Conservation (phyloP, 129 eudicot genomes). For the Apium graveolens region DNA sequence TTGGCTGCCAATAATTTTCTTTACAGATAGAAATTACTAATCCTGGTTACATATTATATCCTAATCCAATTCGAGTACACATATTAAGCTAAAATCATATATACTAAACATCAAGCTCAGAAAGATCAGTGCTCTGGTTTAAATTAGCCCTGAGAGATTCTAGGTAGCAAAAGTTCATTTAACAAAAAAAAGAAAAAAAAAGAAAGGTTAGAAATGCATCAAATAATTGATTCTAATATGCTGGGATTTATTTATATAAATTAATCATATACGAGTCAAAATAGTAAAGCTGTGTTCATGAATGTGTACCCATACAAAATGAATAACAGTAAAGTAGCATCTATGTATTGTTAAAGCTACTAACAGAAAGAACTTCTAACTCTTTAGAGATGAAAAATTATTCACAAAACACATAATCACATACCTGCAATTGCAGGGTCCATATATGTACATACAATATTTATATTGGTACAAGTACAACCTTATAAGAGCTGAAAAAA, state of each 20-base stretch:
- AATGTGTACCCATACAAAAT: not conserved
- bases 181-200: too few relatives aligned
- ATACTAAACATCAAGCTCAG: not conserved
- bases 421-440: not conserved
- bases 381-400: not conserved
- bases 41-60: not conserved
- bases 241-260: not conserved
- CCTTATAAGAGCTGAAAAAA: not conserved
- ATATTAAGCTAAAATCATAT: not conserved
- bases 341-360: not conserved
- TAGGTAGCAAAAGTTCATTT: not conserved
- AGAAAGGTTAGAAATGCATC: not conserved
- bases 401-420: constrained; percentile 1
- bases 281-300: not conserved
- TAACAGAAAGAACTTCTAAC: not conserved
- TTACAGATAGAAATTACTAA: not conserved
- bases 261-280: not conserved
- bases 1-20: not conserved
- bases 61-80: not conserved
- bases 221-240: not conserved
- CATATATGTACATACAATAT: not conserved
- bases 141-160: not conserved
- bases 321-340: not conserved
- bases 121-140: not conserved
- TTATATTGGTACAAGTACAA: not conserved